Base-by-base conservation (phyloP, 2,329 filamentous ascomycete species). In the Dothideomycetes sp. region DNA sequence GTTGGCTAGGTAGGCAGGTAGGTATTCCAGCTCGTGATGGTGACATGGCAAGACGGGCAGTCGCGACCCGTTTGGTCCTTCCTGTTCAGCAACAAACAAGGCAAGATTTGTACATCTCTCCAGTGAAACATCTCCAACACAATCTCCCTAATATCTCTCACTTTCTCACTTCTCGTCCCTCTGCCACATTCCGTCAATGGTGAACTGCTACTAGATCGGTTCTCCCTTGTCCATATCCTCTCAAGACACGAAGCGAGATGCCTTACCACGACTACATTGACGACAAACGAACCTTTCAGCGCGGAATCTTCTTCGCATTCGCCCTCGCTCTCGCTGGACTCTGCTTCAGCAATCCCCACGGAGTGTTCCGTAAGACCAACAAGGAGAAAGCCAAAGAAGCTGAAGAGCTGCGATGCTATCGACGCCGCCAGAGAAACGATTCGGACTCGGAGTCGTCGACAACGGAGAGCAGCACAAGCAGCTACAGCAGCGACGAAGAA, bases 271-370 rank as follows among this genome's bases (percentile, higher is more conserved):
- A 53, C 28, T 44, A 50, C 23, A 33, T 58, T 42, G 53, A 59
- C 48, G 47, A 53, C 41, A 52, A 56, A 40, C 49, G 53, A 39
- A 52, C 49, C 41, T 54, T 57, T 36, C 55, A 55, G 33, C 54
- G 54, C 34, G 51, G 48, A 3, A 49, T 59, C 18, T 61, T 61
- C 43, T 46, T 59, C 24, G 35, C 47, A 22, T 51, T 49, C 12
- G 49, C 55, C 3, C 34, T 60, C 4, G 47, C 44, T n/a, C 44
- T 53, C 18, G 57, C 57, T 16, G 55, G 51, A 47, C 32, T 56
- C 49, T 61, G 58, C 54, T 59, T 56, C 46, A 32, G 57, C 31
- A 56, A 57, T 41, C 58, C 58, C 11, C 29, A 56, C 32, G 51
- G 50, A 39, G 59, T 58, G 43, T 61, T 59, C 53, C 53, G 59